Conservation (phyloP, 306 rosid genomes). For the Fagus sylvatica region DNA sequence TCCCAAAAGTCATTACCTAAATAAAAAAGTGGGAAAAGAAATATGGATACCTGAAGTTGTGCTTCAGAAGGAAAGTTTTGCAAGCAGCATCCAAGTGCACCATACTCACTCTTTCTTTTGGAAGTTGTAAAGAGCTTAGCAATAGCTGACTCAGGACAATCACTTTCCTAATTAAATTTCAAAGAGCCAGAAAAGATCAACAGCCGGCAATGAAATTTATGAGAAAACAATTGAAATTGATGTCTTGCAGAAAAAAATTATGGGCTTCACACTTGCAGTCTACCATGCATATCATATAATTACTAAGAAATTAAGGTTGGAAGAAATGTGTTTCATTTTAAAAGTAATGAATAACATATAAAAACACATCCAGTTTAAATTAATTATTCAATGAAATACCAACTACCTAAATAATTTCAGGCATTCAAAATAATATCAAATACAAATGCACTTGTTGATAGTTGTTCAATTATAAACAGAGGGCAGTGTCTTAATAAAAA, state of each 20-base stretch:
- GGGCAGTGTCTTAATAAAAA: background rate
- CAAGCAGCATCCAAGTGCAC: constrained; percentile 57
- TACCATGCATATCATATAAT: background rate
- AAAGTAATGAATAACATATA: background rate
- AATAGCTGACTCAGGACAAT: constrained; percentile 72
- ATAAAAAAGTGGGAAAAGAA: constrained; percentile 5
- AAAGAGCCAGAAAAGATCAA: constrained; percentile 14
- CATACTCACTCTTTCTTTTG: constrained; percentile 52
- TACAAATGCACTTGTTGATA: background rate
- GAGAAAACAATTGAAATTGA: background rate
- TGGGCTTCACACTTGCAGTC: background rate
- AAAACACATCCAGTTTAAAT: background rate
- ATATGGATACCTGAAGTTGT: constrained; percentile 55
- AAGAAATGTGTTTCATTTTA: background rate
- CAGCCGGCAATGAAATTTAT: background rate
- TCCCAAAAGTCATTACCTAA: constrained; percentile 4
- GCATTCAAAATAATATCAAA: background rate
- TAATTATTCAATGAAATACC: background rate
- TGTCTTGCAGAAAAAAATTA: background rate
- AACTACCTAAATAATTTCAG: background rate
- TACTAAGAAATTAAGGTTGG: background rate
- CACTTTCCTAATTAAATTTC: constrained; percentile 62
- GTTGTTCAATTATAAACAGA: background rate
- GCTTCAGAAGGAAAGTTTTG: constrained; percentile 79
- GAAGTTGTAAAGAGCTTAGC: constrained; percentile 83